phyloP scores from a whole-genome alignment of 2,329 filamentous ascomycete species.

The Ramularia endophylla region DNA sequence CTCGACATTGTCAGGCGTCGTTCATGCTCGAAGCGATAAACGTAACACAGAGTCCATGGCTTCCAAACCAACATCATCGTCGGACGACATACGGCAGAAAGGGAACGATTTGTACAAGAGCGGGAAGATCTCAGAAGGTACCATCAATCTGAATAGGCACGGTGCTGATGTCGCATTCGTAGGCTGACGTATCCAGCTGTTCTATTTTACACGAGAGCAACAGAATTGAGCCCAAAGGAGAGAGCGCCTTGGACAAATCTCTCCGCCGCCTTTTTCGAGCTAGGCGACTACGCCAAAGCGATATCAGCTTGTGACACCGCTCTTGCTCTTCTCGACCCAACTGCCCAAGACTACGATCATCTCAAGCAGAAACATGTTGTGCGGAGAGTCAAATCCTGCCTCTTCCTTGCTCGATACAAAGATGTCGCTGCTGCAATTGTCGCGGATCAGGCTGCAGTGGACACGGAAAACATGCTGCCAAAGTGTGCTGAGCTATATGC shows the following conservation, averaged over 20 bases:
- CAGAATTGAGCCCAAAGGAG: slow-evolving; percentile 9
- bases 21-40: too few species aligned
- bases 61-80: background rate
- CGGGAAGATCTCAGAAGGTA: slow-evolving; percentile 11
- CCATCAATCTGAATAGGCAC: background rate
- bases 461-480: too few species aligned
- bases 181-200: slow-evolving; percentile 7
- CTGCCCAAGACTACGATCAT: background rate
- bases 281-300: slow-evolving; percentile 11
- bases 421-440: background rate
- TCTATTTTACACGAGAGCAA: slow-evolving; percentile 10
- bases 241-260: slow-evolving; percentile 16
- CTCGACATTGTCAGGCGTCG: too few species aligned
- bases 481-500: too few species aligned
- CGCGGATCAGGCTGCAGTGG: too few species aligned
- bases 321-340: slow-evolving; percentile 7
- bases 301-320: slow-evolving; percentile 6
- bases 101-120: slow-evolving; percentile 17
- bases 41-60: too few species aligned
- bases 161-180: background rate
- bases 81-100: slow-evolving; percentile 8
- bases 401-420: background rate
- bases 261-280: slow-evolving; percentile 14
- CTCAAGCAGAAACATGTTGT: slow-evolving; percentile 12
- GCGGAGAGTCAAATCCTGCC: slow-evolving; percentile 6